Percentiles rank a stretch among this genome's conserved stretches.
These are phyloP conservation scores for Barbarea vulgaris DNA, from an alignment of 345 rosid species.

Conservation along the genomic window DNA sequence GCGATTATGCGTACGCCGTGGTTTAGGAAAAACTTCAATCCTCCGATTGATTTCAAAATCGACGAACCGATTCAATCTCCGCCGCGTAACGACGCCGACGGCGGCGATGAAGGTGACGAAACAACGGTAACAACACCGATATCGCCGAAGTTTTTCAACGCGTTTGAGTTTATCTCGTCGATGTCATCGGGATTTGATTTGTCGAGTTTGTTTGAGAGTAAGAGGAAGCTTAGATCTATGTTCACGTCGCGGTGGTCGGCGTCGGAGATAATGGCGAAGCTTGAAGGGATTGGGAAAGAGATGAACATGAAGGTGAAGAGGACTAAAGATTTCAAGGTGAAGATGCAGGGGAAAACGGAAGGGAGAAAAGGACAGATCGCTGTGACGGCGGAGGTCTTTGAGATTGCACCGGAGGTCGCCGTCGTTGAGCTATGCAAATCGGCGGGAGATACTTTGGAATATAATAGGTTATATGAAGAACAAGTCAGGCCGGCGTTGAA, in stretches of 20 bases:
- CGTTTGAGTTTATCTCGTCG: conserved; percentile 73
- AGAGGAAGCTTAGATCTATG: conserved; percentile 50
- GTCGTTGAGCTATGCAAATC: conserved; percentile 75
- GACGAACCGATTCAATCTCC: conserved; percentile 32
- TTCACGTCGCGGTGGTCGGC: conserved; percentile 67
- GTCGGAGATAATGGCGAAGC: conserved; percentile 48
- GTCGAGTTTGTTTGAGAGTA: conserved; percentile 68
- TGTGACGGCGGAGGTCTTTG: conserved; percentile 68
- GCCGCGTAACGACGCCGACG: not conserved
- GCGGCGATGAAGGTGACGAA: not conserved
- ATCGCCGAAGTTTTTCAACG: conserved; percentile 55
- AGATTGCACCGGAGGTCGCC: conserved; percentile 63
- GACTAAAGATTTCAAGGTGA: conserved; percentile 55
- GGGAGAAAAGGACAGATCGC: conserved; percentile 64
- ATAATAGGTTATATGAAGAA: conserved; percentile 58
- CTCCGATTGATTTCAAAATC: conserved; percentile 41
- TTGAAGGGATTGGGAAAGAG: conserved; percentile 56
- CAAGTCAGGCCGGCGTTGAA: conserved; percentile 65
- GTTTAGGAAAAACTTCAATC: conserved; percentile 55
- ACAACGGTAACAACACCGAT: not conserved
- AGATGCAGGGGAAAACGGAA: conserved; percentile 47
- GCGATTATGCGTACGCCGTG: conserved; percentile 67
- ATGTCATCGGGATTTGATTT: conserved; percentile 82
- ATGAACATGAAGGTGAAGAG: conserved; percentile 55
- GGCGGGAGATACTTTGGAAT: conserved; percentile 67